A percentile compares a stretch with the other conserved stretches of the same genome.
phyloP scores from a whole-genome alignment of 257 asterid genomes.

The Cinchona pubescens region DNA sequence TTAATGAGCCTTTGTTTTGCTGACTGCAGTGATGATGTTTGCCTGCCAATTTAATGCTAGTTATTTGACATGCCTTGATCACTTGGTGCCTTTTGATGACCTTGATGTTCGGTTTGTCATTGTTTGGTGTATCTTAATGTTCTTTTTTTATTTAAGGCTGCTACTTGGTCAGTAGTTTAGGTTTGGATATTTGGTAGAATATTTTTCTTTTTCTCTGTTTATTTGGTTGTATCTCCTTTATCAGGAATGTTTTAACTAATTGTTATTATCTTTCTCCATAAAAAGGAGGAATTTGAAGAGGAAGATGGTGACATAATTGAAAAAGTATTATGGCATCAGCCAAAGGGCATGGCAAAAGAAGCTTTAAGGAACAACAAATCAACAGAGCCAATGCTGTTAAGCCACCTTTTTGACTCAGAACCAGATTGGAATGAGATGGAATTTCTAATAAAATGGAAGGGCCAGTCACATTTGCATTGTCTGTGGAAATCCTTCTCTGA shows the following conservation, averaged over 20 bases:
- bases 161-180: background rate
- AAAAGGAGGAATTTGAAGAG: slow-evolving; percentile 84
- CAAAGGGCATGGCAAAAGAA: slow-evolving; percentile 93
- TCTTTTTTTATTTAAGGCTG: background rate
- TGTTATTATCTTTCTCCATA: background rate
- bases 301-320: slow-evolving; percentile 91
- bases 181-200: background rate
- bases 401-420: slow-evolving; percentile 75
- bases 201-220: background rate
- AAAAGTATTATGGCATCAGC: slow-evolving; percentile 98
- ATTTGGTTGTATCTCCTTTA: background rate
- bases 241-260: slow-evolving; percentile 1
- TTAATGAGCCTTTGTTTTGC: background rate
- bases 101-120: background rate
- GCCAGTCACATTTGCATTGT: slow-evolving; percentile 97
- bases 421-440: slow-evolving; percentile 88
- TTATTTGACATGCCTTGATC: background rate
- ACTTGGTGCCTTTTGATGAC: background rate
- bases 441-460: slow-evolving; percentile 95
- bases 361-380: slow-evolving; percentile 75
- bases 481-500: slow-evolving; percentile 91
- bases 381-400: slow-evolving; percentile 66
- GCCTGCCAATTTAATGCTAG: background rate
- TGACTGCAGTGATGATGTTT: background rate
- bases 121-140: background rate